Evolutionary conservation across 331 rosid species (phyloP).

Genomic region (Pyrus hybrid): DNA sequence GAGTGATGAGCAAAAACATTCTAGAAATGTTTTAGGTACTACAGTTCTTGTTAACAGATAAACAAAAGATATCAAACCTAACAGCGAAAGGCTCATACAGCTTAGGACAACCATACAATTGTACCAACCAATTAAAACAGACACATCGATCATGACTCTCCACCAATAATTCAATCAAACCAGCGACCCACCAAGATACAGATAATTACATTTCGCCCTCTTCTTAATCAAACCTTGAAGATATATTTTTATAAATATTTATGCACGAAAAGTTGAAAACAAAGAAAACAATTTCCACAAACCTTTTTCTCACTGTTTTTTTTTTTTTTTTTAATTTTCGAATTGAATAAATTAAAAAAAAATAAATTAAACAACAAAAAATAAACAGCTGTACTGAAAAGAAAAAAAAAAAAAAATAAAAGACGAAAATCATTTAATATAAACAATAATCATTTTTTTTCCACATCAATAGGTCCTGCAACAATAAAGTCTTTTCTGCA

Average conservation of each 20-base stretch:
- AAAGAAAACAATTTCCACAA: too few species aligned
- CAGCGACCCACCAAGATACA: slow-evolving; percentile 7
- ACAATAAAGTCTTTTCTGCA: neutral
- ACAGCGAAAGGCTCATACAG: neutral
- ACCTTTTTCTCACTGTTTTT: too few species aligned
- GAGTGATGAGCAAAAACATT: neutral
- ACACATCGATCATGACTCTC: slow-evolving; percentile 18
- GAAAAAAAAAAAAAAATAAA: neutral
- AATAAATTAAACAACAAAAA: too few species aligned
- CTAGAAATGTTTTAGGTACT: neutral
- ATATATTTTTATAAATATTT: neutral
- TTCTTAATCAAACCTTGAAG: neutral
- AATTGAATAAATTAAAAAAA: too few species aligned
- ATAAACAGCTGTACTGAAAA: too few species aligned
- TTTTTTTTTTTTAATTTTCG: too few species aligned
- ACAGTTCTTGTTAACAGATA: too few species aligned
- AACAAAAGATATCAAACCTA: neutral
- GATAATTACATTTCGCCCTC: neutral
- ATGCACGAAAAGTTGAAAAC: neutral
- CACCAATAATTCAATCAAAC: slow-evolving; percentile 31
- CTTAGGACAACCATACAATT: slow-evolving; percentile 11
- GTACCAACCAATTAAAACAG: slow-evolving; percentile 12
- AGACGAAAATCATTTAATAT: too few species aligned
- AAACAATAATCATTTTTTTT: neutral
- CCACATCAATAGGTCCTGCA: neutral